phyloP scores from a whole-genome alignment of 257 asterid species.

The Solanum piurae region DNA sequence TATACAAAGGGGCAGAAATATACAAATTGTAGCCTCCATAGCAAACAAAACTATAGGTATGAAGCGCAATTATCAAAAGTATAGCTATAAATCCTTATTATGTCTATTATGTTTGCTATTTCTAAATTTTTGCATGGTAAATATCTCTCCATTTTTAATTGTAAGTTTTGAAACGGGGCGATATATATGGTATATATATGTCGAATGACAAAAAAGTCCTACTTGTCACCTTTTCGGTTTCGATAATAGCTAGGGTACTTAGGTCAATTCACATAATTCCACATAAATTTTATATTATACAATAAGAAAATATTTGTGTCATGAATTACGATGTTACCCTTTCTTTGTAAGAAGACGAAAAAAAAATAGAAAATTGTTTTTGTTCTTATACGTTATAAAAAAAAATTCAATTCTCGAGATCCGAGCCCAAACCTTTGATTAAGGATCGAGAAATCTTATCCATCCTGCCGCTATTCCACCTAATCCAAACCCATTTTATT shows the following conservation, averaged over 20 bases:
- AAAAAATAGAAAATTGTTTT: too few relatives aligned
- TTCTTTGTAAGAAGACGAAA: not conserved
- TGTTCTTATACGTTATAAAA: not conserved
- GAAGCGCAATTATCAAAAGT: not conserved
- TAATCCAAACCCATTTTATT: too few relatives aligned
- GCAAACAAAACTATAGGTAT: not conserved
- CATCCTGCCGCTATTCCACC: not conserved
- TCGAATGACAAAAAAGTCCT: constrained; percentile 12
- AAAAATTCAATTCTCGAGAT: not conserved
- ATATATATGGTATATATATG: not conserved
- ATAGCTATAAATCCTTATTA: too few relatives aligned
- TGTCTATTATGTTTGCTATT: not conserved
- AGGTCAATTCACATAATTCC: not conserved
- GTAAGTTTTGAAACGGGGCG: not conserved
- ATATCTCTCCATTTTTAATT: not conserved
- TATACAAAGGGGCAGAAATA: too few relatives aligned
- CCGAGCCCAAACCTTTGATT: not conserved
- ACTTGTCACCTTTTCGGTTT: constrained; percentile 15
- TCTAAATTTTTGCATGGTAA: not conserved
- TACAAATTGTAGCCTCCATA: not conserved
- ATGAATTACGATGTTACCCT: not conserved
- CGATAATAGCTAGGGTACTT: not conserved
- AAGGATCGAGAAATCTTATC: not conserved
- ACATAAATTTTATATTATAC: not conserved
- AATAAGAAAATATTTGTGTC: not conserved